Evolutionary conservation across 805 yeast species (phyloP).

Genomic region (Lachancea sp.): DNA sequence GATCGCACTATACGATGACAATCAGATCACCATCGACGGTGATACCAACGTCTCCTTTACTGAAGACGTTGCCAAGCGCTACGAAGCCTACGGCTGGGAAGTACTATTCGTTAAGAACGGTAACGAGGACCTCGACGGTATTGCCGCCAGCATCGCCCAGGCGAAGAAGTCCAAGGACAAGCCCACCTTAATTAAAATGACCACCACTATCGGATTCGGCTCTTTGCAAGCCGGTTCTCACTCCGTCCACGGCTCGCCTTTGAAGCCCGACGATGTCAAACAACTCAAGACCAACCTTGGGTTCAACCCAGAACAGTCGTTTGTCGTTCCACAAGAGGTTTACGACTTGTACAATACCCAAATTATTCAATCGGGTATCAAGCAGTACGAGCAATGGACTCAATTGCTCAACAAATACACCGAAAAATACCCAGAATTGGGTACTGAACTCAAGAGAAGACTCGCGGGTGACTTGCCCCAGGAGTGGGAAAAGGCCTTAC

Average conservation of each 20-base stretch:
- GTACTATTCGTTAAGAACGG: constrained; percentile 70
- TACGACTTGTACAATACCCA: constrained; percentile 54
- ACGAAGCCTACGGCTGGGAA: constrained; percentile 94
- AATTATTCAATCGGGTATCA: constrained; percentile 55
- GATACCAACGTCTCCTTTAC: constrained; percentile 83
- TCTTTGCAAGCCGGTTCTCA: constrained; percentile 80
- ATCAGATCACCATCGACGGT: constrained; percentile 96
- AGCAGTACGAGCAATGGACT: constrained; percentile 73
- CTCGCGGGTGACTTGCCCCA: constrained; percentile 69
- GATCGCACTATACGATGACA: constrained; percentile 94
- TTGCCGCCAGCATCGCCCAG: constrained; percentile 66
- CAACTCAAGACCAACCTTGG: constrained; percentile 82
- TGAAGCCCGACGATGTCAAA: constrained; percentile 84
- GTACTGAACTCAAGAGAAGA: constrained; percentile 76
- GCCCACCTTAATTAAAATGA: constrained; percentile 85
- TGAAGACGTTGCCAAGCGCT: constrained; percentile 80
- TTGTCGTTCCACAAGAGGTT: constrained; percentile 79
- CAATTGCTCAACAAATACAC: constrained; percentile 52
- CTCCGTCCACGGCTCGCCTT: constrained; percentile 93
- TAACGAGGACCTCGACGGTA: constrained; percentile 66
- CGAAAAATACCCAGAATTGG: constrained; percentile 67
- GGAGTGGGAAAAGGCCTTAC: constrained; percentile 73
- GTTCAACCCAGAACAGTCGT: constrained; percentile 77
- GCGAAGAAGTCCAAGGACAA: constrained; percentile 72
- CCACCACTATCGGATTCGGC: constrained; percentile 93